phyloP scores from a whole-genome alignment of 2,329 filamentous ascomycete genomes.

The Ophiostoma montium region DNA sequence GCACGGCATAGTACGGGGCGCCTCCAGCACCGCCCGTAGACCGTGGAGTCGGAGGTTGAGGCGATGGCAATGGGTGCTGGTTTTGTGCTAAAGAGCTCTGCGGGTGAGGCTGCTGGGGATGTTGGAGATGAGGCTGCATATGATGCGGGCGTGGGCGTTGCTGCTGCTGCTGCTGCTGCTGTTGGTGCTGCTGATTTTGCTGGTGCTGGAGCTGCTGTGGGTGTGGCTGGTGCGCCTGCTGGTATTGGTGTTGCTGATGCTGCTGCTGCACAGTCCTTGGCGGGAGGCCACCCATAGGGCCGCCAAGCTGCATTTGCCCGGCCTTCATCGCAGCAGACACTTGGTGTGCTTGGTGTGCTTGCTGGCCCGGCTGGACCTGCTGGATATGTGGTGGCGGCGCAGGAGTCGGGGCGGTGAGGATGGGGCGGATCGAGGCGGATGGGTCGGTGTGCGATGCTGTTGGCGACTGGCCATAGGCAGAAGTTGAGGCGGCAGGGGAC shows the following conservation, averaged over 20 bases:
- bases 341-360: constrained; percentile 9
- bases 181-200: constrained; percentile 11
- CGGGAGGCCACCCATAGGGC: constrained; percentile 12
- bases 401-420: constrained; percentile 17
- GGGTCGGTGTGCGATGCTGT: constrained; percentile 33
- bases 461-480: constrained; percentile 26
- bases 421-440: constrained; percentile 25
- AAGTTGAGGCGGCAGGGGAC: constrained; percentile 37
- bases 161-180: constrained; percentile 10
- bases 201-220: constrained; percentile 10
- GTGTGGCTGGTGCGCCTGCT: constrained; percentile 14
- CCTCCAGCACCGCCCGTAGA: constrained; percentile 22
- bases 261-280: constrained; percentile 16
- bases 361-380: constrained; percentile 12
- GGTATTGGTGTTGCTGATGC: constrained; percentile 7
- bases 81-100: constrained; percentile 17
- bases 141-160: constrained; percentile 4
- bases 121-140: constrained; percentile 13
- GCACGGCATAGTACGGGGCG: constrained; percentile 61
- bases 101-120: constrained; percentile 26
- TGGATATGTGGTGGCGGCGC: constrained; percentile 5
- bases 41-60: constrained; percentile 12
- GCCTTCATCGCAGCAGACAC: constrained; percentile 24
- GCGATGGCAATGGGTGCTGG: constrained; percentile 15
- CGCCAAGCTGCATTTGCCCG: constrained; percentile 13